Evolutionary conservation across 2,329 filamentous ascomycete genomes (phyloP), one percentile per base, ranked within the genome.

Genomic region (Fusarium verrucosum): DNA sequence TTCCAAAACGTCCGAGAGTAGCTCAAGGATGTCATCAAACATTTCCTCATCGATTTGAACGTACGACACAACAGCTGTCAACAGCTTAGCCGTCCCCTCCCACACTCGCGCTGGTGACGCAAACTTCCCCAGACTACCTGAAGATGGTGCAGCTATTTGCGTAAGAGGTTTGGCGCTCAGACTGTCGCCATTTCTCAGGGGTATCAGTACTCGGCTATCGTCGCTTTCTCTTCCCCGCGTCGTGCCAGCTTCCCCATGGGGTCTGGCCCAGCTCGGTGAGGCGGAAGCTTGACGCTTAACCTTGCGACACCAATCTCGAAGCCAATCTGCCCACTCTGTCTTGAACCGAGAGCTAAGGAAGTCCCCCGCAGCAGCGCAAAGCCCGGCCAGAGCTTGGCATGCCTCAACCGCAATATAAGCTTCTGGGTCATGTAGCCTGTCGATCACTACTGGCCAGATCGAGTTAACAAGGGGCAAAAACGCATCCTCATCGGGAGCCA

Each of bases 391-490:
- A 1, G 92, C 85, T 14, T 87, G 82, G 57, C 92, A 88, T 7
- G 92, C 89, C 16, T 89, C 86, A 10, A 90, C 84, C 4, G 85
- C 85, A 10, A 97, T 85, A 71, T 88, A 90, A 0, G 86, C 79
- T 74, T 92, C 89, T 5, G 78, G 65, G 64, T 92, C 91, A 65
- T 87, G 85, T 7, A 92, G 80, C 22, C 88, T 83, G n/a, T 83
- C 81, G 3, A 89, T 79, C 7, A 97, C 80, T 8, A 96, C 89
- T 0, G 94, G 93, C 94, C 94, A 99, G 9, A 98, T 81, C 4
- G 90, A 89, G 76, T 98, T 95, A 68, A 98, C 88, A 0, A 98
- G 83, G 0, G 95, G 95, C 3, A 99, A 79, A 74, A 97, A 97
- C 0, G 88, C 87, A 61, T 94, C 88, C 73, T 97, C 91, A 66